Conservation (phyloP, 768 basidiomycete species). For the Rhodosporidiobolus sp. region DNA sequence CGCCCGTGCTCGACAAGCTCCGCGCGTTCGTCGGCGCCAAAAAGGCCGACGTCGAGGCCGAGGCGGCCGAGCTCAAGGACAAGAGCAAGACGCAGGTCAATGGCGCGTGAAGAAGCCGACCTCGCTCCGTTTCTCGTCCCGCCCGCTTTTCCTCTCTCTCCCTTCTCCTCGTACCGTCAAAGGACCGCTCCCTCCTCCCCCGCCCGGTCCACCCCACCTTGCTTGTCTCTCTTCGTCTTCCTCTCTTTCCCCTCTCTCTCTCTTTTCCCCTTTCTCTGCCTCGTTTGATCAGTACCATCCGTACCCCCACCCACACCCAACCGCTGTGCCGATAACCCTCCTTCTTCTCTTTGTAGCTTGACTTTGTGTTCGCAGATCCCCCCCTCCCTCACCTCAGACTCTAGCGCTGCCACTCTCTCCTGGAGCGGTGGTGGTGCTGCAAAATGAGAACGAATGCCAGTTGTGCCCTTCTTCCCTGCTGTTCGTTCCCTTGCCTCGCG, state of each 20-base stretch:
- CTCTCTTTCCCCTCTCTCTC: neutral
- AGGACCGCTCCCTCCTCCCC: neutral
- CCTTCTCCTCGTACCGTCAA: too few species aligned
- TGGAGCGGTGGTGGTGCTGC: too few species aligned
- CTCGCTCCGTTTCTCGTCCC: neutral
- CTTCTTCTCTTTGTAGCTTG: too few species aligned
- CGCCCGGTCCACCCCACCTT: neutral
- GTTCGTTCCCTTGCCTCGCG: too few species aligned
- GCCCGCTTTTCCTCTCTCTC: neutral
- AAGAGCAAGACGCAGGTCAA: neutral
- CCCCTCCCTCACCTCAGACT: too few species aligned
- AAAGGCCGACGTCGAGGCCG: slow-evolving; percentile 5
- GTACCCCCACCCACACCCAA: too few species aligned
- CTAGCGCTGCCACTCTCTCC: too few species aligned
- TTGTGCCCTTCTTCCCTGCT: too few species aligned
- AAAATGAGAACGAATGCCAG: too few species aligned
- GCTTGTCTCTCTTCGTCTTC: neutral
- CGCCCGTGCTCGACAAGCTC: slow-evolving; percentile 21
- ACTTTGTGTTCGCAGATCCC: too few species aligned
- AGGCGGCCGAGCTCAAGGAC: slow-evolving; percentile 6
- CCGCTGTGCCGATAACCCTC: too few species aligned
- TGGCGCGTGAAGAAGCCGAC: neutral
- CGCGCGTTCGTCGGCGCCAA: slow-evolving; percentile 18
- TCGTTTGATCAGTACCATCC: too few species aligned
- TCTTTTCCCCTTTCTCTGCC: neutral